These are phyloP conservation scores for Malus hybrid DNA, from an alignment of 331 rosid genomes.

Conservation along the genomic window DNA sequence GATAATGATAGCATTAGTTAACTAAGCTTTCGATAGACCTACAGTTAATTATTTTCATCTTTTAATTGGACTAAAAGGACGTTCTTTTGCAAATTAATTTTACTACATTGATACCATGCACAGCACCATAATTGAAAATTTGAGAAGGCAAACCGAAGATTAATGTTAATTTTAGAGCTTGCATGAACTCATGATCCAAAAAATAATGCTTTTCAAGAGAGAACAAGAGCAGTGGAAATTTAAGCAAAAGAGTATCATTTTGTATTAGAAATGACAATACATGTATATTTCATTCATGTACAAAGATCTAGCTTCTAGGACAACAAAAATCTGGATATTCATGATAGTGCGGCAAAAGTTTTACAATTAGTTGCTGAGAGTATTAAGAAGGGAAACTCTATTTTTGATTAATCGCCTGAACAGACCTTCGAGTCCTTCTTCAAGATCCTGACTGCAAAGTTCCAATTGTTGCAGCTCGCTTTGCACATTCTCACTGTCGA, in stretches of 20 bases:
- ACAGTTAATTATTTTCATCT: too few species aligned
- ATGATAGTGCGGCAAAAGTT: neutral
- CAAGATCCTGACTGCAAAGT: slow-evolving; percentile 28
- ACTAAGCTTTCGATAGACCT: too few species aligned
- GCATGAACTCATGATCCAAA: too few species aligned
- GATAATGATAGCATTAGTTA: neutral
- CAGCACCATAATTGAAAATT: too few species aligned
- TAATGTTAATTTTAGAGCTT: too few species aligned
- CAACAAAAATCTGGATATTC: slow-evolving; percentile 6
- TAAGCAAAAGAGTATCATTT: neutral
- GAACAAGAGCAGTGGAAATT: neutral
- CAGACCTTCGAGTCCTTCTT: slow-evolving; percentile 34
- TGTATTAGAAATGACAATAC: neutral
- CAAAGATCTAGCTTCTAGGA: neutral
- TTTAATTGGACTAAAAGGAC: too few species aligned
- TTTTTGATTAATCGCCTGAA: slow-evolving; percentile 51
- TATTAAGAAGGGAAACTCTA: slow-evolving; percentile 72
- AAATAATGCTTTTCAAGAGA: neutral
- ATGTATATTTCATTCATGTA: neutral
- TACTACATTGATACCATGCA: too few species aligned
- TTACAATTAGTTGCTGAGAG: slow-evolving; percentile 28
- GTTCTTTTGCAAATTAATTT: too few species aligned
- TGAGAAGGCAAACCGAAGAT: too few species aligned
- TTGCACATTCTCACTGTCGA: slow-evolving; percentile 15
- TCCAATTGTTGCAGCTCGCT: slow-evolving; percentile 36